Percentiles rank a stretch among this genome's conserved stretches.
Conservation (phyloP, 192 early-diverging fungal species). For the Pecoramyces ruminantium region DNA sequence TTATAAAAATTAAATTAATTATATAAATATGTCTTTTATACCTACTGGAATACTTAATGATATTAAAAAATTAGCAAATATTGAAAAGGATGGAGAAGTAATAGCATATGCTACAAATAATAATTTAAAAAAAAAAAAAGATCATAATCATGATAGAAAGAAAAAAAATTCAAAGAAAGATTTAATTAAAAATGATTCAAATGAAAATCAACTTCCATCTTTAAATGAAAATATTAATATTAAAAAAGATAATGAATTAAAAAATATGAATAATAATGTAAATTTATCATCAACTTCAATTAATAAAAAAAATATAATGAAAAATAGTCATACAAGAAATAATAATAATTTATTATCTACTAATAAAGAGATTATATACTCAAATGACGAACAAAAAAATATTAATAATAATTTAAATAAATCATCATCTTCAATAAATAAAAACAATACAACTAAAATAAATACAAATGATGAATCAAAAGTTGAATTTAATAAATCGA, state of each 20-base stretch:
- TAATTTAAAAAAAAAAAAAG: background rate
- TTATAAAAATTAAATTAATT: background rate
- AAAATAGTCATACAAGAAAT: no score
- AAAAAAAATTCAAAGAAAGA: background rate
- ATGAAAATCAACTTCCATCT: background rate
- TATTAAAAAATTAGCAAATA: background rate
- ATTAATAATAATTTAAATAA: no score
- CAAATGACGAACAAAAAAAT: no score
- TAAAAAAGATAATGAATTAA: background rate
- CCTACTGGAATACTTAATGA: background rate
- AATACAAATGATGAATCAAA: no score
- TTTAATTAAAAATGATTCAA: background rate
- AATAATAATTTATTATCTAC: no score
- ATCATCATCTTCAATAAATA: no score
- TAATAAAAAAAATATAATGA: no score
- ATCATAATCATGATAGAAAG: background rate
- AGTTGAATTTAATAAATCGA: background rate
- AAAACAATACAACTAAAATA: no score
- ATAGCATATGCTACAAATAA: background rate
- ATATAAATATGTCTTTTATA: background rate
- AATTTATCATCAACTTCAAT: no score
- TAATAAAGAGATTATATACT: no score
- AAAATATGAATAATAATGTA: background rate
- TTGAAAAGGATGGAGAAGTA: background rate
- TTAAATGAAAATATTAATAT: background rate